A percentile compares a stretch with the other conserved stretches of the same genome.
phyloP scores from a whole-genome alignment of 306 rosid species.

The Pueraria montana region DNA sequence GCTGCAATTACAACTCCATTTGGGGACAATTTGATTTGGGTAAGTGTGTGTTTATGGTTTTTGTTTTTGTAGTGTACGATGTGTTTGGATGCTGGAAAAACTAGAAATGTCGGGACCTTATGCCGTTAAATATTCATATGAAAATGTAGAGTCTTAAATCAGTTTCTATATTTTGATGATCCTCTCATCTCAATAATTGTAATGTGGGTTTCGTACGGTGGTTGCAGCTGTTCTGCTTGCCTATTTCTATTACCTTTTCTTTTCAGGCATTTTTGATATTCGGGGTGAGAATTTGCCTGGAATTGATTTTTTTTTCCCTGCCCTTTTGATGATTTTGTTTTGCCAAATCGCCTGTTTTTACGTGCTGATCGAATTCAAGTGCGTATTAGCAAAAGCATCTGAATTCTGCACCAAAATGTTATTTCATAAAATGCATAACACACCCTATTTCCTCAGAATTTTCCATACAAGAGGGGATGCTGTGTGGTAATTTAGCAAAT shows the following conservation, averaged over 20 bases:
- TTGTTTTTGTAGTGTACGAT: background rate
- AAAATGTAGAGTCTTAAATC: background rate
- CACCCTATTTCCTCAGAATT: background rate
- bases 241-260: background rate
- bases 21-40: constrained; percentile 14
- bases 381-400: background rate
- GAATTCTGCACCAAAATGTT: background rate
- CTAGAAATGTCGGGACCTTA: too few relatives aligned
- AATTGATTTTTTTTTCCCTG: too few relatives aligned
- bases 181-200: constrained; percentile 9
- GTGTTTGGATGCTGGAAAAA: constrained; percentile 37
- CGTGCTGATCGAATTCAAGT: background rate
- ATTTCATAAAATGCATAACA: background rate
- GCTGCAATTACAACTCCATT: background rate
- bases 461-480: background rate
- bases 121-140: too few relatives aligned
- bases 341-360: background rate
- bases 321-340: background rate
- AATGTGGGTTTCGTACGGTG: background rate
- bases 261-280: background rate
- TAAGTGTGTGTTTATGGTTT: constrained; percentile 17
- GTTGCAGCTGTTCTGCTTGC: background rate
- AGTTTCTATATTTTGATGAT: background rate
- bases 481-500: constrained; percentile 10
- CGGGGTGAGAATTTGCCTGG: background rate